Base-by-base conservation (phyloP, 129 eudicot species). In the Sambucus nigra region DNA sequence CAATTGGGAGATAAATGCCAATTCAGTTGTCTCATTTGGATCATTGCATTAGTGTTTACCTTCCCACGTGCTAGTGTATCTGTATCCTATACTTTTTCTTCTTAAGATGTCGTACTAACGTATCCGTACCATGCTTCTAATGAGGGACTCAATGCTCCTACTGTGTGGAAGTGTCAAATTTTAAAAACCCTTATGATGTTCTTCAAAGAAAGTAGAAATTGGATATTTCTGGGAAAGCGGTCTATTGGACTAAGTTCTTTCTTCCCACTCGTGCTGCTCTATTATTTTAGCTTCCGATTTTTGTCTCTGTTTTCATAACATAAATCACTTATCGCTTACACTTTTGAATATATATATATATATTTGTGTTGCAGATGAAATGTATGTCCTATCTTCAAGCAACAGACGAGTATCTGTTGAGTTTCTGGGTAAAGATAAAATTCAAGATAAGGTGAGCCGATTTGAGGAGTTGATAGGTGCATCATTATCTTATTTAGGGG, bases 331-430 rank as follows among this genome's bases (percentile, higher is more conserved):
- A 19, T 23, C 0, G 1, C 25, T 28, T 41, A 29, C 15, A 0
- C 12, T 18, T 48, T 13, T 24, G 64, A 19, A 33, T 17, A n/a
- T 51, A n/a, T 23, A 11, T 50, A 35, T 51, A 42, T 25, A 20
- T 4, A 20, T 29, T 29, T 44, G 5, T 33, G 53, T 39, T 39
- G 41, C 87, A 85, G 98, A 91, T 76, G 98, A 91, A 80, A 91
- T 91, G 98, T 91, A 91, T 74, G 98, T 91, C 22, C 77, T 85
- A 63, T 81, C 98, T 42, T 81, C 98, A 15, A 76, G 71, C 46
- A 80, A 91, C 63, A 79, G 71, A 69, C 76, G 76, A 25, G 94
- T 91, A 22, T 69, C 79, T 49, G 76, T 91, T 65, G 70, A 91
- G 76, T 67, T 91, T 31, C 51, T 91, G 28, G 98, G 98, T 58